Conservation (phyloP, 345 rosid genomes). For the Odontarrhena argentea region DNA sequence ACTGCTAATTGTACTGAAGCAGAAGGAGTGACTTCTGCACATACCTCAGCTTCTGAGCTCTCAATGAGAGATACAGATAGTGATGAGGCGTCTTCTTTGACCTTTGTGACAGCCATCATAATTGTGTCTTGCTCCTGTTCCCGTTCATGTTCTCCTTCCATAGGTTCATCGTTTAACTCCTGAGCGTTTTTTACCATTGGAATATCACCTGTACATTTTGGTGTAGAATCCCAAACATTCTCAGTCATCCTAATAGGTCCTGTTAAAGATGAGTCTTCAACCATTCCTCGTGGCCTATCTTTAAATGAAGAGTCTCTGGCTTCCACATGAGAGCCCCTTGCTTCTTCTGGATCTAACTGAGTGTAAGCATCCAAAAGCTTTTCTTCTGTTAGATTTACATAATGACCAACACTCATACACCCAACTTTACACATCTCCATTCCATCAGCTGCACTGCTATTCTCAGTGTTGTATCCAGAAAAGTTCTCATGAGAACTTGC, state of each 20-base stretch:
- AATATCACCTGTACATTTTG: neutral
- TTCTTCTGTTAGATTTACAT: neutral
- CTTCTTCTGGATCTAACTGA: neutral
- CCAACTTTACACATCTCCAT: neutral
- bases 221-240: slow-evolving; percentile 11
- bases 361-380: neutral
- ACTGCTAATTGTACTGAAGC: neutral
- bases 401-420: slow-evolving; percentile 1
- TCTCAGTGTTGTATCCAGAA: slow-evolving; percentile 10
- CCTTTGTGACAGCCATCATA: neutral
- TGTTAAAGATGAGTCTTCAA: neutral
- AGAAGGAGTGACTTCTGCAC: slow-evolving; percentile 7
- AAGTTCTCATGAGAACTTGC: slow-evolving; percentile 6
- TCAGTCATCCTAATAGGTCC: slow-evolving; percentile 11
- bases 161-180: neutral
- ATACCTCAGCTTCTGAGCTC: neutral
- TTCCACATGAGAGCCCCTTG: too few species aligned
- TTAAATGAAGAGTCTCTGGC: slow-evolving; percentile 4
- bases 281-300: slow-evolving; percentile 25
- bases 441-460: slow-evolving; percentile 7
- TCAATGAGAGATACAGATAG: neutral
- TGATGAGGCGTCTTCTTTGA: slow-evolving; percentile 1
- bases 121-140: slow-evolving; percentile 2
- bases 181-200: neutral
- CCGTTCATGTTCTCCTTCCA: slow-evolving; percentile 9